Evolutionary conservation across 257 asterid species (phyloP).

Genomic region (Gentiana straminea): DNA sequence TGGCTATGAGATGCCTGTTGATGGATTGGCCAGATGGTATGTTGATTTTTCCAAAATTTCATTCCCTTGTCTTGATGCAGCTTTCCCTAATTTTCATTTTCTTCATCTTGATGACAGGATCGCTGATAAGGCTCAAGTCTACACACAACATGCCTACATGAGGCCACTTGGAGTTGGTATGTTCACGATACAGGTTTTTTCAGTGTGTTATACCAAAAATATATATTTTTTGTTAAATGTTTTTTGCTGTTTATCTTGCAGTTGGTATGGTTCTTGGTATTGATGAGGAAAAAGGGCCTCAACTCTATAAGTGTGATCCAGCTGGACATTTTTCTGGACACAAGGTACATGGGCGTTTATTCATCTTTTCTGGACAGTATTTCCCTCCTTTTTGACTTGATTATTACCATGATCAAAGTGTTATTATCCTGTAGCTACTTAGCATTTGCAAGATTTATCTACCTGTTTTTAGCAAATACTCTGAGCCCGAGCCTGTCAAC

Average conservation of each 20-base stretch:
- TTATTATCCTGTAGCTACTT: too few species aligned
- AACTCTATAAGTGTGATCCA: slow-evolving; percentile 98
- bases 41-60: background rate
- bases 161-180: slow-evolving; percentile 98
- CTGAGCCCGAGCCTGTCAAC: too few species aligned
- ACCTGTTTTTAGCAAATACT: too few species aligned
- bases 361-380: background rate
- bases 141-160: slow-evolving; percentile 99
- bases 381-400: too few species aligned
- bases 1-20: slow-evolving; percentile 98
- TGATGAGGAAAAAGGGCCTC: slow-evolving; percentile 95
- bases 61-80: background rate
- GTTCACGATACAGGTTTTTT: slow-evolving; percentile 16
- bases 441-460: too few species aligned
- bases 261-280: slow-evolving; percentile 96
- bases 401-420: too few species aligned
- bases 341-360: slow-evolving; percentile 39
- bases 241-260: slow-evolving; percentile 17
- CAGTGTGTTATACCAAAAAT: background rate
- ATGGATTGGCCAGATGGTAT: slow-evolving; percentile 87
- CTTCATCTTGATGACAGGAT: slow-evolving; percentile 48
- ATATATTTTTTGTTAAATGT: background rate
- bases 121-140: slow-evolving; percentile 98
- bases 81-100: background rate
- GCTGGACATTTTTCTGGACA: slow-evolving; percentile 99